A percentile compares a stretch with the other conserved stretches of the same genome.
Evolutionary conservation across 345 rosid species (phyloP).

Genomic region (Gynandropsis gynandra): DNA sequence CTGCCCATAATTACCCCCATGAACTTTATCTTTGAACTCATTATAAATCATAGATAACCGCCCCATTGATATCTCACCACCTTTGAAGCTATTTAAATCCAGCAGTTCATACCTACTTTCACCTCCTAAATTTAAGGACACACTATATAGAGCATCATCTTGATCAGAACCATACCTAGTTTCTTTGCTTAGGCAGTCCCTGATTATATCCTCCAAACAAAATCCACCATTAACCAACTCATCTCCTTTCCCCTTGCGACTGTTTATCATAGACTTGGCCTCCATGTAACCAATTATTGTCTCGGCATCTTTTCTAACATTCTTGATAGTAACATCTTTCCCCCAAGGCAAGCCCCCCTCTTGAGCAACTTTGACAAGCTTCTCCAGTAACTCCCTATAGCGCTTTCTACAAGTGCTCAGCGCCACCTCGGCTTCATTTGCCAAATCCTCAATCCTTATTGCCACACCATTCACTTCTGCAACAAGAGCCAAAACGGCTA

Average conservation of each 20-base stretch:
- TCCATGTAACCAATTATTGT: constrained; percentile 55
- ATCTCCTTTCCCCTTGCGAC: not conserved
- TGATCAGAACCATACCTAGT: no score
- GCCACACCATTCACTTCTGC: constrained; percentile 47
- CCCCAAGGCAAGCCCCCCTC: constrained; percentile 81
- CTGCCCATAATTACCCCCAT: constrained; percentile 4
- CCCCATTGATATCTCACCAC: constrained; percentile 42
- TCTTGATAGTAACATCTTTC: constrained; percentile 59
- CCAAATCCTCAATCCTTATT: constrained; percentile 47
- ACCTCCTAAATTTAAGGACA: constrained; percentile 30
- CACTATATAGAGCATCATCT: constrained; percentile 7
- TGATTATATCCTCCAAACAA: constrained; percentile 29
- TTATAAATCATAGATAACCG: constrained; percentile 38
- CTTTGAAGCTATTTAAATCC: constrained; percentile 11
- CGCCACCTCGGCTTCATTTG: constrained; percentile 30
- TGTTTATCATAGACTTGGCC: no score
- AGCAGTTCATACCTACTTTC: constrained; percentile 5
- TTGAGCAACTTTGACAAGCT: constrained; percentile 56
- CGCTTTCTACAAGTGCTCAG: constrained; percentile 41
- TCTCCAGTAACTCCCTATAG: constrained; percentile 55
- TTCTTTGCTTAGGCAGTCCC: constrained; percentile 45
- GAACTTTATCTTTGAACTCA: constrained; percentile 30
- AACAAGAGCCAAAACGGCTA: constrained; percentile 60
- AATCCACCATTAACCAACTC: constrained; percentile 11
- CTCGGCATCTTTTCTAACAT: constrained; percentile 51